phyloP scores from a whole-genome alignment of 192 early-diverging fungal species.

The Podila verticillata region DNA sequence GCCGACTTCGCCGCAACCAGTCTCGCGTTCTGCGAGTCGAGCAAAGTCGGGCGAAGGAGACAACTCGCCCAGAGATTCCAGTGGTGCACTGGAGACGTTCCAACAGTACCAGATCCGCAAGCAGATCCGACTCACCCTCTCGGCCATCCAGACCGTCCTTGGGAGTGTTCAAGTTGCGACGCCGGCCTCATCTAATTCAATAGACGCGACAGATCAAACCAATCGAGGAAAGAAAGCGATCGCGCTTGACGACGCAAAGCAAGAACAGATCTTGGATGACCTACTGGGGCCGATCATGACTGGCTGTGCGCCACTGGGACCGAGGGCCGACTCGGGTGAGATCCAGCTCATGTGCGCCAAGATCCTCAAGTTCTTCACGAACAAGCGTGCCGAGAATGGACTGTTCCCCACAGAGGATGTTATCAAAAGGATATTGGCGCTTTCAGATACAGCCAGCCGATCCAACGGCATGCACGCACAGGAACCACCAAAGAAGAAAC shows the following conservation, averaged over 20 bases:
- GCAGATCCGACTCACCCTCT: constrained; percentile 35
- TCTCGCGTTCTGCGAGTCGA: no score
- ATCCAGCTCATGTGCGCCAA: constrained; percentile 40
- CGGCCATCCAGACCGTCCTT: constrained; percentile 24
- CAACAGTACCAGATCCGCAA: constrained; percentile 18
- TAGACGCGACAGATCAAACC: background rate
- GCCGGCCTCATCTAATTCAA: background rate
- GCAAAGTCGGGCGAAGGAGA: no score
- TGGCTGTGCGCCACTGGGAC: constrained; percentile 17
- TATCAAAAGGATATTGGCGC: constrained; percentile 6
- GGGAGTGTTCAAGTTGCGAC: background rate
- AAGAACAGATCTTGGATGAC: constrained; percentile 13
- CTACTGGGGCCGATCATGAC: constrained; percentile 26
- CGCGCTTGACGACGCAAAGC: background rate
- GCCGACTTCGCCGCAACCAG: background rate
- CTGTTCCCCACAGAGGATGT: constrained; percentile 17
- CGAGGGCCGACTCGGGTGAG: constrained; percentile 16
- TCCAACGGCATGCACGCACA: no score
- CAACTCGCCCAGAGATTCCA: background rate
- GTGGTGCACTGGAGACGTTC: background rate
- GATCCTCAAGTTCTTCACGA: constrained; percentile 25
- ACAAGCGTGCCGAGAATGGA: background rate
- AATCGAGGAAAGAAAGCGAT: background rate
- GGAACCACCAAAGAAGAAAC: background rate
- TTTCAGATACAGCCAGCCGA: background rate